Conservation (phyloP, 345 rosid genomes). For the Corchorus olitorius region DNA sequence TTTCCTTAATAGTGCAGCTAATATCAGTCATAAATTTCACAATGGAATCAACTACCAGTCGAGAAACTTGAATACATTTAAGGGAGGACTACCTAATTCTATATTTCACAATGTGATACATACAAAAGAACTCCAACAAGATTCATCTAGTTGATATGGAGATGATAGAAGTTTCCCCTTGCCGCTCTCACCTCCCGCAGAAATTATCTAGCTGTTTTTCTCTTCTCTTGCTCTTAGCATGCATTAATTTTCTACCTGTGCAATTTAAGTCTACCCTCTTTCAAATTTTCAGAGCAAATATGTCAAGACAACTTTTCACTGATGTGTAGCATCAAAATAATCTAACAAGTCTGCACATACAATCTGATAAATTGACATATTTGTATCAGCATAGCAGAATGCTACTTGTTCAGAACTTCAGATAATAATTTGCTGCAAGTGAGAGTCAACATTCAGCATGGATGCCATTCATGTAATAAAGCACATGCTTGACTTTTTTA, state of each 20-base stretch:
- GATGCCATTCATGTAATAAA: background rate
- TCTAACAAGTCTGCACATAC: background rate
- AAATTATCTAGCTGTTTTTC: too few relatives aligned
- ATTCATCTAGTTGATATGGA: too few relatives aligned
- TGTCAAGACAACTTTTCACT: background rate
- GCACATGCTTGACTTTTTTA: background rate
- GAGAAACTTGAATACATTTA: too few relatives aligned
- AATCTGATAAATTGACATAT: background rate
- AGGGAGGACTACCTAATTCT: too few relatives aligned
- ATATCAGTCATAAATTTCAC: too few relatives aligned
- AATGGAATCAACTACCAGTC: too few relatives aligned
- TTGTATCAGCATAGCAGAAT: background rate
- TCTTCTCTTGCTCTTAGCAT: too few relatives aligned
- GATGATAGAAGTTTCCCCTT: too few relatives aligned
- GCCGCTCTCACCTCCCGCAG: too few relatives aligned
- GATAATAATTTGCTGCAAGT: background rate
- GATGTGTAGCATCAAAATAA: background rate
- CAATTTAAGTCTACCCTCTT: background rate
- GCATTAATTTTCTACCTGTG: background rate
- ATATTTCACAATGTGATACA: too few relatives aligned
- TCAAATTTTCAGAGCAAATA: background rate
- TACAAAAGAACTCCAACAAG: too few relatives aligned
- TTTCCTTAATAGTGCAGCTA: too few relatives aligned
- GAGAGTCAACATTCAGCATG: constrained; percentile 4
- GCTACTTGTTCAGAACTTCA: background rate